Evolutionary conservation across 345 rosid genomes (phyloP).

Genomic region (Aegle marmelos): DNA sequence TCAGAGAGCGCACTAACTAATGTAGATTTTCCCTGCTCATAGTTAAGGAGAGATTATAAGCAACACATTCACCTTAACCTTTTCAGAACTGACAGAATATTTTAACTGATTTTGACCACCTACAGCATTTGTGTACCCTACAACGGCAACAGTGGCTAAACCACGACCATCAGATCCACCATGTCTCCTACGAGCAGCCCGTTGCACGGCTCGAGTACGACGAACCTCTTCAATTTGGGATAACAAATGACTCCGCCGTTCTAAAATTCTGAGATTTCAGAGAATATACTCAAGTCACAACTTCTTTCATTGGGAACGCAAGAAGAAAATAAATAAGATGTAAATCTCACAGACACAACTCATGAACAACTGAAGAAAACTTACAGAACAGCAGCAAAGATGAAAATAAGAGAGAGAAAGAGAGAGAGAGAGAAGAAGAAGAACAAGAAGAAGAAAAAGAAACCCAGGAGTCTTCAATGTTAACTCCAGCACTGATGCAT

Average conservation of each 20-base stretch:
- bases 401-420: background rate
- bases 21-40: constrained; percentile 85
- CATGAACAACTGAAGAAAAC: background rate
- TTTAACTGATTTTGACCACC: constrained; percentile 28
- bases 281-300: background rate
- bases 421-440: background rate
- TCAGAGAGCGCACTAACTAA: constrained; percentile 66
- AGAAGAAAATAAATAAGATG: background rate
- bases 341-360: background rate
- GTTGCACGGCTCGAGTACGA: constrained; percentile 82
- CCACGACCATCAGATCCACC: constrained; percentile 42
- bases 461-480: background rate
- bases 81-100: constrained; percentile 3
- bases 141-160: constrained; percentile 83
- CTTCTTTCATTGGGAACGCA: background rate
- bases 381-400: background rate
- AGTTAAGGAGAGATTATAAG: background rate
- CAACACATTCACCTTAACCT: background rate
- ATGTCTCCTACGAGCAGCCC: constrained; percentile 72
- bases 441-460: background rate
- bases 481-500: background rate
- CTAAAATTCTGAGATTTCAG: constrained; percentile 56
- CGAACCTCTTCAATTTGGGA: constrained; percentile 79
- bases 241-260: constrained; percentile 57
- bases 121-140: constrained; percentile 98